phyloP scores from a whole-genome alignment of 2,329 filamentous ascomycete genomes.

The Paraphoma chrysanthemicola region DNA sequence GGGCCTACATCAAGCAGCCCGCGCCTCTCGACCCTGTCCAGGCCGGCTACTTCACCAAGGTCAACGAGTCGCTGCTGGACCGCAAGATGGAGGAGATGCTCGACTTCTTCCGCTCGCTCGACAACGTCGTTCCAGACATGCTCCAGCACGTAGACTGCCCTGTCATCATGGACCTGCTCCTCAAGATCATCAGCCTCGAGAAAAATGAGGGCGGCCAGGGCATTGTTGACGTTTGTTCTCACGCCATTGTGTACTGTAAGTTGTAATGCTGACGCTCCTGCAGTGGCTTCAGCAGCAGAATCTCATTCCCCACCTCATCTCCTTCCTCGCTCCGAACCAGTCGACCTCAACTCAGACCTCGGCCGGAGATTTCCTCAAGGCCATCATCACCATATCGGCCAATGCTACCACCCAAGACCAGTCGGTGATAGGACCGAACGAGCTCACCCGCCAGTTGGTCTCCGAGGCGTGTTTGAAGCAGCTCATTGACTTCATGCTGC shows the following conservation, averaged over 20 bases:
- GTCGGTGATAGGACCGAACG: slow-evolving; percentile 98
- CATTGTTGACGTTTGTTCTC: slow-evolving; percentile 79
- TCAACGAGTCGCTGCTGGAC: slow-evolving; percentile 96
- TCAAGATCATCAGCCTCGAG: slow-evolving; percentile 97
- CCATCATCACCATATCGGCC: slow-evolving; percentile 97
- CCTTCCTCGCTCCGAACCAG: slow-evolving; percentile 84
- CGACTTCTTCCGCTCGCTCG: slow-evolving; percentile 82
- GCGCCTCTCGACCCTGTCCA: slow-evolving; percentile 89
- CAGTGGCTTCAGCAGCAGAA: slow-evolving; percentile 92
- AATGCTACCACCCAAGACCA: slow-evolving; percentile 98
- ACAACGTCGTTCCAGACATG: slow-evolving; percentile 82
- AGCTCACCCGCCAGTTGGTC: slow-evolving; percentile 92
- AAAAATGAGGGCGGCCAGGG: slow-evolving; percentile 90
- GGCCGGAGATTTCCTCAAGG: slow-evolving; percentile 96
- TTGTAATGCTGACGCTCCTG: slow-evolving; percentile 17
- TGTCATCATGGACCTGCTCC: slow-evolving; percentile 95
- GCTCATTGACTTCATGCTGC: slow-evolving; percentile 90
- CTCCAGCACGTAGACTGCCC: slow-evolving; percentile 94
- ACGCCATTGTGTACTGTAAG: neutral
- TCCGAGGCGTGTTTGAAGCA: slow-evolving; percentile 82
- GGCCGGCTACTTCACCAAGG: slow-evolving; percentile 97
- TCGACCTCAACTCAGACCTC: slow-evolving; percentile 93
- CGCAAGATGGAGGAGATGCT: slow-evolving; percentile 99
- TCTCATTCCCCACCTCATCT: slow-evolving; percentile 84
- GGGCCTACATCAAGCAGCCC: slow-evolving; percentile 85